Conservation (phyloP, 2,329 filamentous ascomycete genomes). For the Ceratocystis huliohia region DNA sequence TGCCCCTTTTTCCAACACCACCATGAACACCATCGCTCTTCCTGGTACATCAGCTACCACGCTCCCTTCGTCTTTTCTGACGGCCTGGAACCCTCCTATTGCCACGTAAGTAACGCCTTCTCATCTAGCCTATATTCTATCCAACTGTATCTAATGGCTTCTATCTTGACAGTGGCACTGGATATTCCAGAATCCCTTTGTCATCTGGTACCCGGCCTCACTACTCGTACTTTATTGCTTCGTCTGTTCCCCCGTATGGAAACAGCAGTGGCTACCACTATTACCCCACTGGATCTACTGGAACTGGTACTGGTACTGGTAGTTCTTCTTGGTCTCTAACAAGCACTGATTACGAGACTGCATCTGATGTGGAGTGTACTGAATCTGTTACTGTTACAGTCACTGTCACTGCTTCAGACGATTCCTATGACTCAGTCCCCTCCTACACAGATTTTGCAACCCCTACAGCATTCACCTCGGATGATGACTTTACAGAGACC, state of each 20-base stretch:
- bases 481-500: neutral
- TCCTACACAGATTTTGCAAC: neutral
- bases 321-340: neutral
- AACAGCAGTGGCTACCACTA: conserved; percentile 4
- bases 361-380: neutral
- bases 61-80: neutral
- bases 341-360: conserved; percentile 9
- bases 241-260: neutral
- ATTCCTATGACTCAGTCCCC: neutral
- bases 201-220: neutral
- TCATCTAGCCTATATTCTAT: neutral
- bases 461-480: neutral
- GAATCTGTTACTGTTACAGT: conserved; percentile 15
- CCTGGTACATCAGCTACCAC: conserved; percentile 15
- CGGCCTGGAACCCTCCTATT: neutral
- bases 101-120: conserved; percentile 14
- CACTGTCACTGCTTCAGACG: conserved; percentile 15
- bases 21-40: conserved; percentile 16
- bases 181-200: conserved; percentile 8
- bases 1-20: conserved; percentile 8
- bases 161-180: neutral
- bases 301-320: conserved; percentile 1
- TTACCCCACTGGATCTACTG: neutral
- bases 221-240: neutral
- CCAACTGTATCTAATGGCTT: neutral